Base-by-base conservation (phyloP, 495 filamentous ascomycete genomes). In the Tuber magnatum region DNA sequence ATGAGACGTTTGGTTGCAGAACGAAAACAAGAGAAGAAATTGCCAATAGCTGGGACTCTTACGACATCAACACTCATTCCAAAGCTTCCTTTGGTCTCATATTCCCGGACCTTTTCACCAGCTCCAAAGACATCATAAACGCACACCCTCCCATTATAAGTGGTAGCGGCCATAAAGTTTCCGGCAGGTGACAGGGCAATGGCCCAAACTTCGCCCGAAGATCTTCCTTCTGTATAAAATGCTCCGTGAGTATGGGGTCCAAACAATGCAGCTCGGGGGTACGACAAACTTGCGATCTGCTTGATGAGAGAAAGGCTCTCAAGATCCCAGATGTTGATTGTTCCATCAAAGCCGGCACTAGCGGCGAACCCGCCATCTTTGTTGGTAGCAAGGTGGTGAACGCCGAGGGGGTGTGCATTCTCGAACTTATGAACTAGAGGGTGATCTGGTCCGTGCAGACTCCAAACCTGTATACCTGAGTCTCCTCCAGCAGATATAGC, bases 21-120 rank as follows among this genome's bases (percentile, higher is more conserved):
- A 65, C 16, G 28, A 61, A 32, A 78, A 40, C 7, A 75, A 32
- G 46, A 71, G n/a, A 80, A 71, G 6, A 40, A 10, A 10, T 6
- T 44, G 32, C 3, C 38, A 28, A 68, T 4, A 46, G n/a, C 35
- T n/a, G 65, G 40, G 56, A 48, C 56, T 69, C 85, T 73, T 84
- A 92, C 90, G 82, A 97, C 82, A 83, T 97, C 94, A 73, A 99
- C 89, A 80, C 90, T 91, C 83, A 93, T 90, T 22, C 94, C 95
- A 85, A 97, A 98, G 74, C 90, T 91, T 43, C 91, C 91, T 65
- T 97, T 97, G 0, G 96, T 97, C 84, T 97, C 92, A 79, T 94
- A 97, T 76, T 93, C 89, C 73, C 89, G 87, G 72, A 97, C 90
- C 79, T 88, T 90, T 12, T 82, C 82, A 61, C 82, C 82, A 28